Evolutionary conservation across 2,329 filamentous ascomycete genomes (phyloP).

Genomic region (Fusarium hostae): DNA sequence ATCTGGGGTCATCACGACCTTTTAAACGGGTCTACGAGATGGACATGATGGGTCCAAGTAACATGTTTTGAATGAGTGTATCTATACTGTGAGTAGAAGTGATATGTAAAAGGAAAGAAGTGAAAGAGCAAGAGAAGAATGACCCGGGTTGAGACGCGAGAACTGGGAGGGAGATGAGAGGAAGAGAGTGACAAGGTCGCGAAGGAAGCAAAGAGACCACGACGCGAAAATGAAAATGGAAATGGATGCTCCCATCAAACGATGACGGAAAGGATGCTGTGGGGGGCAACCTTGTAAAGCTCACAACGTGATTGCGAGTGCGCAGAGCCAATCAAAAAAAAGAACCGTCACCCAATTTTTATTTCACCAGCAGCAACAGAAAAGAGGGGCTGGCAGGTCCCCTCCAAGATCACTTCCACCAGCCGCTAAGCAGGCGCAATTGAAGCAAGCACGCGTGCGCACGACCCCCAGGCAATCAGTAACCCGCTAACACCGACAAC

Average conservation of each 20-base stretch:
- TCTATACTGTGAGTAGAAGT: not conserved
- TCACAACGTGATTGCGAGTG: not conserved
- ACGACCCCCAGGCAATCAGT: slow-evolving; percentile 62
- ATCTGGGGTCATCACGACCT: not conserved
- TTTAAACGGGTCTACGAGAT: not conserved
- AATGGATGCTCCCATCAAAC: slow-evolving; percentile 9
- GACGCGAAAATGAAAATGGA: slow-evolving; percentile 4
- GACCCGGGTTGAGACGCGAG: slow-evolving; percentile 19
- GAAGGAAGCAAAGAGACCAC: not conserved
- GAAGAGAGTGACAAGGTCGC: not conserved
- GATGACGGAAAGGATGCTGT: slow-evolving; percentile 24
- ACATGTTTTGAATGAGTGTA: not conserved
- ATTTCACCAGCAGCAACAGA: slow-evolving; percentile 24
- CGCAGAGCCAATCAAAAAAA: slow-evolving; percentile 36
- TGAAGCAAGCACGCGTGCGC: slow-evolving; percentile 38
- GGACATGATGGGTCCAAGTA: not conserved
- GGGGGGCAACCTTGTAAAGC: slow-evolving; percentile 24
- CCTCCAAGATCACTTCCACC: slow-evolving; percentile 36
- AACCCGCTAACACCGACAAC: slow-evolving; percentile 60
- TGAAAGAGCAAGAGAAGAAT: slow-evolving; percentile 20
- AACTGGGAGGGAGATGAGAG: not conserved
- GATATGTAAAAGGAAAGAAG: slow-evolving; percentile 37
- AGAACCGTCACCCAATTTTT: slow-evolving; percentile 35
- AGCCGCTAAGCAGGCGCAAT: slow-evolving; percentile 13
- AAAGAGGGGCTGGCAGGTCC: slow-evolving; percentile 35